A percentile compares a stretch with the other conserved stretches of the same genome.
These are phyloP conservation scores for Penicillium canescens DNA, from an alignment of 495 filamentous ascomycete species.

Conservation along the genomic window DNA sequence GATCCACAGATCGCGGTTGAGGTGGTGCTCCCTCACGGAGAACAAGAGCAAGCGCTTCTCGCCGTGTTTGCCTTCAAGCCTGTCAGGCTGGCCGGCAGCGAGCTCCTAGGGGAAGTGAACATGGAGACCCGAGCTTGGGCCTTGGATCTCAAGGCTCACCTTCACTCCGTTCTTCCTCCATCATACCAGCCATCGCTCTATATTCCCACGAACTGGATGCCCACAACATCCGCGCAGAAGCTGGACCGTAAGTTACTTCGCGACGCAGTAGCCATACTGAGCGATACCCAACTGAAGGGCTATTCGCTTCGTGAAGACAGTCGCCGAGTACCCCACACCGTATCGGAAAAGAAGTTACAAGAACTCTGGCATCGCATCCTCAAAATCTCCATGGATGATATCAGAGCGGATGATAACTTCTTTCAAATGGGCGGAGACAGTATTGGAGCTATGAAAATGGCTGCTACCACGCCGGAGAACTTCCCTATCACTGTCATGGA, in stretches of 20 bases:
- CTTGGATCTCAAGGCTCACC: not conserved
- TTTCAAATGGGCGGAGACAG: not conserved
- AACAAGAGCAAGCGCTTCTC: not conserved
- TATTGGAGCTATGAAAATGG: not conserved
- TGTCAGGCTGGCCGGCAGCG: not conserved
- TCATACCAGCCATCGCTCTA: not conserved
- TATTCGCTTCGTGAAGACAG: not conserved
- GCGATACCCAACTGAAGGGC: not conserved
- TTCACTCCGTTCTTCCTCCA: not conserved
- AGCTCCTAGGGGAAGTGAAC: not conserved
- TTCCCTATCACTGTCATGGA: not conserved
- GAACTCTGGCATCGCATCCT: not conserved
- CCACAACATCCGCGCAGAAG: not conserved
- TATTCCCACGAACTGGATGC: not conserved
- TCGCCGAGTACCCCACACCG: not conserved
- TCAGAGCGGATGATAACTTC: not conserved
- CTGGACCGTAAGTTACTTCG: not conserved
- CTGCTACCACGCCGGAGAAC: not conserved
- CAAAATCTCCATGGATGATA: not conserved
- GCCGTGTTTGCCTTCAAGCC: not conserved
- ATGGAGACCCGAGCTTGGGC: not conserved
- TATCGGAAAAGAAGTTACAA: not conserved
- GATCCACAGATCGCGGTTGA: not conserved
- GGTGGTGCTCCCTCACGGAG: not conserved
- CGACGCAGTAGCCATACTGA: not conserved